Evolutionary conservation across 78 protist species (phyloP).

Genomic region (Cavenderia fasciculata): DNA sequence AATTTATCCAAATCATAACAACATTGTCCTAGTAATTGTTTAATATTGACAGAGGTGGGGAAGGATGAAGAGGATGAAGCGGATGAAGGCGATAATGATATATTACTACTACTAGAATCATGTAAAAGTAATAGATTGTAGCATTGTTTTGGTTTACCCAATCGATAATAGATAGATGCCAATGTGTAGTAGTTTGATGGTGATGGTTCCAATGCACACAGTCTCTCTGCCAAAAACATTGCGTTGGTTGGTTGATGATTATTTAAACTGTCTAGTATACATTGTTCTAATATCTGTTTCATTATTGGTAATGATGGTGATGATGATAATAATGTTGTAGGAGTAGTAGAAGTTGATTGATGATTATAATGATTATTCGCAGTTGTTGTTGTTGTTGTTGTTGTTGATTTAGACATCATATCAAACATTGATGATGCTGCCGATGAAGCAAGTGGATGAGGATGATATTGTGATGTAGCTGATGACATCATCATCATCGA

Average conservation of each 20-base stretch:
- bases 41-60: conserved; percentile 3
- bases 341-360: too few species aligned
- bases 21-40: conserved; percentile 16
- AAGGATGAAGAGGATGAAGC: too few species aligned
- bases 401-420: too few species aligned
- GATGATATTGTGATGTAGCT: too few species aligned
- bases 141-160: conserved; percentile 21
- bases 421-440: too few species aligned
- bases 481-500: too few species aligned
- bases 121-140: background rate
- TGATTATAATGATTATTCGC: too few species aligned
- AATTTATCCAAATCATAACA: conserved; percentile 13
- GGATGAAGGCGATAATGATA: background rate
- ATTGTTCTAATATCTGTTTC: background rate
- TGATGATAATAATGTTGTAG: too few species aligned
- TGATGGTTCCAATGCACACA: background rate
- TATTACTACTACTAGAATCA: background rate
- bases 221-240: conserved; percentile 39
- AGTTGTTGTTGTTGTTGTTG: too few species aligned
- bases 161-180: conserved; percentile 26
- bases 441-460: too few species aligned
- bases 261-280: conserved; percentile 9
- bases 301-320: too few species aligned
- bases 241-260: conserved; percentile 1
- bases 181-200: conserved; percentile 2